Evolutionary conservation across 2,329 filamentous ascomycete species (phyloP), one percentile per base, ranked within the genome.

Genomic region (Lachnellula arida): DNA sequence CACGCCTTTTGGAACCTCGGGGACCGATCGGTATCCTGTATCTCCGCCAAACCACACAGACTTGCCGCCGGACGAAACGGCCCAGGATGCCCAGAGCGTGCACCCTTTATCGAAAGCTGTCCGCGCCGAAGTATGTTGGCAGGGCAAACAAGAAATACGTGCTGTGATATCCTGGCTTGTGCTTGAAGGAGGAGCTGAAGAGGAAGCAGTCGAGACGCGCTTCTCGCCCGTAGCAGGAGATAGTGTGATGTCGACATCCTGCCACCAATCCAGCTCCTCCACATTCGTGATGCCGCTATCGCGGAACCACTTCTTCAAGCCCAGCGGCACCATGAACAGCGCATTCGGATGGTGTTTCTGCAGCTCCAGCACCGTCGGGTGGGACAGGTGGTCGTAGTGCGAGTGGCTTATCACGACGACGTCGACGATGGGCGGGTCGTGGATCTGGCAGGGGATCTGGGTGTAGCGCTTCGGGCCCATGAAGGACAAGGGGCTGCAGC

Each of bases 221-320:
- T 63, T 70, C 64, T 61, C 61, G 65, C 53, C 68, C 56, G 65
- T 62, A 15, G 66, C 65, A 6, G 73, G 69, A 14, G 80, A 77
- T 25, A 96, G 73, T 0, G 76, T 83, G n/a, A 96, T 72, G 48
- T 93, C 85, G 5, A 84, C 80, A 60, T 89, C 86, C 64, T 96
- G 86, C 93, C 93, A 97, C 93, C 93, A 97, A 73, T 97, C 93
- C 66, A 97, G 72, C 74, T 97, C 92, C 0, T 90, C 95, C 44
- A 93, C 86, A 57, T 91, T 89, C 1, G 80, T 61, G 53, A 96
- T 82, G 1, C 89, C 90, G 25, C 78, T 78, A 3, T 78, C 74
- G 47, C 78, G 76, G 71, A 97, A 96, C 92, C 92, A 97, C 48
- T 81, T 76, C 71, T 88, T 89, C 55, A 96, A 83, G 2, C 91